phyloP scores from a whole-genome alignment of 768 basidiomycete genomes.

The Phlebiopsis flavidoalba region DNA sequence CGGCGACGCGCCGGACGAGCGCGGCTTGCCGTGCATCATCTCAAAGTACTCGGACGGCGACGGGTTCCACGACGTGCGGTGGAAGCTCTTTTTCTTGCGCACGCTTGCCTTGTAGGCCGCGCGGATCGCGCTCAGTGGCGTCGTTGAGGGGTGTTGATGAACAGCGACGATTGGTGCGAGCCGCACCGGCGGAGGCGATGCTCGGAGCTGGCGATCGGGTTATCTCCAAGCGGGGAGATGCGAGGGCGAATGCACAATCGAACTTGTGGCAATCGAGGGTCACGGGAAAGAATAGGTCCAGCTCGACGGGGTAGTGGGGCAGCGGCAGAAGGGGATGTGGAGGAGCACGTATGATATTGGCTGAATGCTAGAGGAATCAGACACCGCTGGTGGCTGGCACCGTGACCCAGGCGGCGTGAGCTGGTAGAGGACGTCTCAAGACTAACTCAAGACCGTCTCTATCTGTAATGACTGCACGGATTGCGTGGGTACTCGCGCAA shows the following conservation, averaged over 20 bases:
- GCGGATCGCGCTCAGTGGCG: slow-evolving; percentile 40
- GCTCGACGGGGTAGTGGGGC: slow-evolving; percentile 9
- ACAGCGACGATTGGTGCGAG: slow-evolving; percentile 7
- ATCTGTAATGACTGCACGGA: slow-evolving; percentile 3
- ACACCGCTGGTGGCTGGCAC: slow-evolving; percentile 15
- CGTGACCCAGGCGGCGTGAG: slow-evolving; percentile 14
- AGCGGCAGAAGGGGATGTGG: slow-evolving; percentile 20
- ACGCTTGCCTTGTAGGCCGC: slow-evolving; percentile 48
- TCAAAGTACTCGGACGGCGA: slow-evolving; percentile 11
- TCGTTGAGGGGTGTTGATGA: slow-evolving; percentile 14
- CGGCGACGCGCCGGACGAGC: background rate
- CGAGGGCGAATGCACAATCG: background rate
- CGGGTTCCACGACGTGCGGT: slow-evolving; percentile 47
- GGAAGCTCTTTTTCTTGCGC: slow-evolving; percentile 40
- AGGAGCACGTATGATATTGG: slow-evolving; percentile 22
- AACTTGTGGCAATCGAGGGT: background rate
- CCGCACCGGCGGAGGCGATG: slow-evolving; percentile 1
- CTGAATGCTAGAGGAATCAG: slow-evolving; percentile 15
- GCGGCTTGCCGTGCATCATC: background rate
- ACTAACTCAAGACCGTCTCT: slow-evolving; percentile 5
- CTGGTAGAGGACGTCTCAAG: slow-evolving; percentile 11
- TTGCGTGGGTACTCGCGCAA: slow-evolving; percentile 10
- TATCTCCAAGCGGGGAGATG: slow-evolving; percentile 10
- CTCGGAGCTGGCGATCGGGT: slow-evolving; percentile 14
- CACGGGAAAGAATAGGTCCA: background rate